Conservation (phyloP, 2,329 filamentous ascomycete genomes). For the Bipolaris sorokiniana region DNA sequence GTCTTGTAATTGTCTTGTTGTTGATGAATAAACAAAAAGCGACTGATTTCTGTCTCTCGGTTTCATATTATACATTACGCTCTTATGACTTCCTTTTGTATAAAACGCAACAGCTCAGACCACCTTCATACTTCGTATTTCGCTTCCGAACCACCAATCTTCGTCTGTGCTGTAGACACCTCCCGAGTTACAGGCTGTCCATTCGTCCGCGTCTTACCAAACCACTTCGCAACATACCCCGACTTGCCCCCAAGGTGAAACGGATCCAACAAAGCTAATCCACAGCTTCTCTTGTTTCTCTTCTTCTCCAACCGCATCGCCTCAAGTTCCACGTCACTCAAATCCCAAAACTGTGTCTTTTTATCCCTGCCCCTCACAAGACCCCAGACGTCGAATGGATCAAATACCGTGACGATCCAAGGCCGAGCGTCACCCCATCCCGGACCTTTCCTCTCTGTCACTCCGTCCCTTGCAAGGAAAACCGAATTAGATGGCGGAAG, state of each 20-base stretch:
- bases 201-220: constrained; percentile 8
- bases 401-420: constrained; percentile 50
- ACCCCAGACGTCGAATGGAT: constrained; percentile 47
- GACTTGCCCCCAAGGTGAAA: constrained; percentile 38
- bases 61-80: background rate
- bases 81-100: background rate
- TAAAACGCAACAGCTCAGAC: background rate
- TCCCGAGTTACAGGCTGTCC: background rate
- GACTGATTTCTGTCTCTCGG: background rate
- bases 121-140: background rate
- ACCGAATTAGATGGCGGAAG: constrained; percentile 58
- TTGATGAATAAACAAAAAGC: background rate
- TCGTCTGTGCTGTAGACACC: background rate
- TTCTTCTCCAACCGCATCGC: constrained; percentile 35
- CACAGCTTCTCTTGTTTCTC: constrained; percentile 29
- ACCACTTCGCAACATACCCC: constrained; percentile 39
- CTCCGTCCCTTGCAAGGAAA: constrained; percentile 59
- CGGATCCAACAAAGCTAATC: constrained; percentile 36
- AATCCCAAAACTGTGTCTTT: constrained; percentile 48
- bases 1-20: background rate
- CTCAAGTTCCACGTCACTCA: constrained; percentile 43
- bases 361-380: constrained; percentile 41
- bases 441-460: constrained; percentile 59
- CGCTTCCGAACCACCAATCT: background rate
- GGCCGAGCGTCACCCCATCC: constrained; percentile 57